Base-by-base conservation (phyloP, 371 early-diverging fungal species). In the Umbelopsis sp. region DNA sequence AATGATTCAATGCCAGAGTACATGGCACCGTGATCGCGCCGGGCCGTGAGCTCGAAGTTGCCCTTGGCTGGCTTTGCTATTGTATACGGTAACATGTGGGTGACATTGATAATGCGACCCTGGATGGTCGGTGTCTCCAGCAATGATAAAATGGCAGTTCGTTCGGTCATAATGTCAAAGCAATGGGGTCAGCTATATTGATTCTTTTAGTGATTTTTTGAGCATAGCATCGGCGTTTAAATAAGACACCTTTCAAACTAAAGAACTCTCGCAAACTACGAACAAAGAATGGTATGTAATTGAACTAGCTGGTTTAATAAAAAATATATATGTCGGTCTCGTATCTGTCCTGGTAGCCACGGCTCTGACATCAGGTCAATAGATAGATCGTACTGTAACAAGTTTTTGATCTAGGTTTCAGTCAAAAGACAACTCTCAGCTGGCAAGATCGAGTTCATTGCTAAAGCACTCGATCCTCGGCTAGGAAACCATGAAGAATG, bases 1-100 rank as follows among this genome's bases (percentile, higher is more conserved):
- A 90, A 72, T 5, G 86, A 84, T 69, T 74, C 74, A 29, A 92
- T 74, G 45, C 91, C 92, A 51, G 89, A 76, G 70, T 87, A 91
- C 65, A 93, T 79, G 11, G 93, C 92, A 12, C 88, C 83, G 73
- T 91, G 92, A 24, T 89, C 92, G 0, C 85, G 76, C 18, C 92
- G 64, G 38, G 71, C 65, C 0, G 72, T 35, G 18, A 57, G 35
- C 7, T 57, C 14, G 57, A 57, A 57, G 10, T 29, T 12, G 29
- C 57, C 35, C 4, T n/a, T 18, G 12, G 57, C 35, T 14, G 35
- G 35, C 32, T 57, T 57, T 18, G 57, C 22, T 0, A 77, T 74
- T n/a, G 74, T 70, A 50, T 70, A 77, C 2, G 77, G 77, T 9
- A 77, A 70, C 46, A 74, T 72, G 52, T 77, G 77, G 38, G 77